Conservation (phyloP, 345 rosid species). For the Erysimum cheiranthoides region DNA sequence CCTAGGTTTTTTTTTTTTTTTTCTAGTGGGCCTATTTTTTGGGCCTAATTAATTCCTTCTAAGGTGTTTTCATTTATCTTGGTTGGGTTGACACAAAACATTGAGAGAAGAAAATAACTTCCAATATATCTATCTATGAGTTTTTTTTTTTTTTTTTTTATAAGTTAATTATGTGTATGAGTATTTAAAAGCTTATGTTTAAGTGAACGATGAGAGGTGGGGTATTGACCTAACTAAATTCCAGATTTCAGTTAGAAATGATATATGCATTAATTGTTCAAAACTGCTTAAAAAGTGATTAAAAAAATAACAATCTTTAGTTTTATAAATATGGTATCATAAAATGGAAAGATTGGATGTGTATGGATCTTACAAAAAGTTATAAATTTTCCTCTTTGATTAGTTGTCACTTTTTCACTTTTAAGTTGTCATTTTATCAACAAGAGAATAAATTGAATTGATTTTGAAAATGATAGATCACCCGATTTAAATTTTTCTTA, state of each 20-base stretch:
- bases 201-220: neutral
- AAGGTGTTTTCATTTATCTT: neutral
- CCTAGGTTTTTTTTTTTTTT: slow-evolving; percentile 4
- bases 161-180: no score
- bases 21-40: neutral
- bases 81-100: neutral
- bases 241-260: neutral
- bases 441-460: neutral
- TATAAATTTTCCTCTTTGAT: neutral
- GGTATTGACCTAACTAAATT: neutral
- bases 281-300: neutral
- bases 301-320: neutral
- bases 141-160: no score
- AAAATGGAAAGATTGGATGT: neutral
- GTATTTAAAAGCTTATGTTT: neutral
- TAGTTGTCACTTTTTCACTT: neutral
- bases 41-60: neutral
- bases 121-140: no score
- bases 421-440: neutral
- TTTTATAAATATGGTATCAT: neutral
- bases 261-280: neutral
- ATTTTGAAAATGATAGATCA: neutral
- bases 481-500: neutral
- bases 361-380: neutral
- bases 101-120: no score